Conservation (phyloP, 2,329 filamentous ascomycete species). For the Paecilomyces formosus region DNA sequence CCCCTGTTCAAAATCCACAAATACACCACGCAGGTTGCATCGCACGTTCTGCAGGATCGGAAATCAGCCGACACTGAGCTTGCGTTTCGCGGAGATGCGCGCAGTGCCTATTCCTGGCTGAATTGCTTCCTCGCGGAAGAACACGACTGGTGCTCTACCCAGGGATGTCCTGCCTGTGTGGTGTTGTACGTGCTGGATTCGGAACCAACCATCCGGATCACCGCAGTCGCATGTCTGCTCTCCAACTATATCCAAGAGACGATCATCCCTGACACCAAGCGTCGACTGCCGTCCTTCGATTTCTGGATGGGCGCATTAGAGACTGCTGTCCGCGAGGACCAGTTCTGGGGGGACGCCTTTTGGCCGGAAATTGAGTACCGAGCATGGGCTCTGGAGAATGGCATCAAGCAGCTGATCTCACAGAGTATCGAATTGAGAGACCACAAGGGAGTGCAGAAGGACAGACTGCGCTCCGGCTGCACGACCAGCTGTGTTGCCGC, state of each 20-base stretch:
- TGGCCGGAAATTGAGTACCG: conserved; percentile 36
- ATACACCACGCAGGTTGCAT: conserved; percentile 47
- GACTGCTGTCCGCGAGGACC: conserved; percentile 33
- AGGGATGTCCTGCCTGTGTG: conserved; percentile 46
- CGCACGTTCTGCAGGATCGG: conserved; percentile 40
- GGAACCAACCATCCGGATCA: conserved; percentile 38
- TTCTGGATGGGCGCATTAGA: conserved; percentile 34
- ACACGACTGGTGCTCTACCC: conserved; percentile 50
- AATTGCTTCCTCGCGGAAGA: conserved; percentile 52
- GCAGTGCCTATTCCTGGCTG: conserved; percentile 52
- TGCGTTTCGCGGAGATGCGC: conserved; percentile 50
- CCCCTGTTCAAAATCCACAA: conserved; percentile 52
- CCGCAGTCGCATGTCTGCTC: conserved; percentile 35
- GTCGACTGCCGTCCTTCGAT: conserved; percentile 21
- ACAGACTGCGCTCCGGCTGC: conserved; percentile 10
- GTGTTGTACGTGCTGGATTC: conserved; percentile 36
- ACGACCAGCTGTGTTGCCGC: conserved; percentile 10
- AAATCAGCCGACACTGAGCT: conserved; percentile 48
- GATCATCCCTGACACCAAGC: conserved; percentile 11
- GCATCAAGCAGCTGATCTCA: conserved; percentile 30
- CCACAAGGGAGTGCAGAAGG: conserved; percentile 13
- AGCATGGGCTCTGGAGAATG: conserved; percentile 28
- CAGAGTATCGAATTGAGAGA: conserved; percentile 31
- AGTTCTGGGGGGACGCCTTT: conserved; percentile 36
- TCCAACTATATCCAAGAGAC: conserved; percentile 24